Conservation (phyloP, 1,284 basidiomycete species). For the Cutaneotrichosporon daszewskae region DNA sequence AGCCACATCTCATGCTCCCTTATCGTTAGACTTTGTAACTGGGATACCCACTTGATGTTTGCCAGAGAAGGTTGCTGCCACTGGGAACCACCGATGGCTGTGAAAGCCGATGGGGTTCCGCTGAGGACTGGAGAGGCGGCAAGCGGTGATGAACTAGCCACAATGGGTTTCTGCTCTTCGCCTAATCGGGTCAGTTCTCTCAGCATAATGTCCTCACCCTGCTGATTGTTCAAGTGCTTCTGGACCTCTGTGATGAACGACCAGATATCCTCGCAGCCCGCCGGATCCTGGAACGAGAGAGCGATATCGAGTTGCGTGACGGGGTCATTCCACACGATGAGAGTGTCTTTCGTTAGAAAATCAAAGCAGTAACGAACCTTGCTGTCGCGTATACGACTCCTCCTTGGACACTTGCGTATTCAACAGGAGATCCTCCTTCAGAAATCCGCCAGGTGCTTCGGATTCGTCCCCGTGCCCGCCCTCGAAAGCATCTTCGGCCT, state of each 20-base stretch:
- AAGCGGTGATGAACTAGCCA: constrained; percentile 40
- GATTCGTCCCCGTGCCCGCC: constrained; percentile 49
- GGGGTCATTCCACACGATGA: constrained; percentile 98
- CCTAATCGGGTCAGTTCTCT: too few relatives aligned
- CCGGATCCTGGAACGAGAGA: constrained; percentile 91
- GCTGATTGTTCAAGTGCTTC: constrained; percentile 44
- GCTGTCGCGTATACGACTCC: constrained; percentile 87
- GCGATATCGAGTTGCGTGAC: constrained; percentile 85
- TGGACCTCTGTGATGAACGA: constrained; percentile 95
- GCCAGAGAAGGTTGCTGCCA: constrained; percentile 39
- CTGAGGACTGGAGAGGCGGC: constrained; percentile 34
- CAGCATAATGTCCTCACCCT: too few relatives aligned
- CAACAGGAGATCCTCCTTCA: constrained; percentile 39
- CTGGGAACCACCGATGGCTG: too few relatives aligned
- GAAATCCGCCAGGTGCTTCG: constrained; percentile 35
- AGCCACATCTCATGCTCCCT: constrained; percentile 42
- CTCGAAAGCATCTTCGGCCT: constrained; percentile 66
- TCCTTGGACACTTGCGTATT: constrained; percentile 50
- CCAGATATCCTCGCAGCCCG: constrained; percentile 96
- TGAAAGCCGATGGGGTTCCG: too few relatives aligned
- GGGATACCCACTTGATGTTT: constrained; percentile 30
- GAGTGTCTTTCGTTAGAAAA: constrained; percentile 61
- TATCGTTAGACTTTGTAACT: constrained; percentile 2
- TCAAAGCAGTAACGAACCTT: constrained; percentile 57
- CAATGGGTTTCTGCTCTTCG: too few relatives aligned